Evolutionary conservation across 352 stramenopile species (phyloP), one percentile per base, ranked within the genome.

Genomic region (Thalassiosira hispida): DNA sequence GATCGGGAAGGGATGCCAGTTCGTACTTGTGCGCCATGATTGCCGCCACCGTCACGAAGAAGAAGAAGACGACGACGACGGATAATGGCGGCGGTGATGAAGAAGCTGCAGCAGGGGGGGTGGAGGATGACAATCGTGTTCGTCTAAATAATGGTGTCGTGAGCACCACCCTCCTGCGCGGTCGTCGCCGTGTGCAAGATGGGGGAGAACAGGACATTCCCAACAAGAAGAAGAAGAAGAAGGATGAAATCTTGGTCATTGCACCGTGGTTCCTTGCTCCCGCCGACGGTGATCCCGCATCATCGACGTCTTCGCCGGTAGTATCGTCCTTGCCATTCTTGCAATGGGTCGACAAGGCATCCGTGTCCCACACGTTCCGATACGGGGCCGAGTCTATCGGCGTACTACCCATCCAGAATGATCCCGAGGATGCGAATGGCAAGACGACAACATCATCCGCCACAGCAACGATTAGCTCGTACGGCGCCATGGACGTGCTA

Each of bases 341-440:
- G 1, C 53, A 69, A 49, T 93, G 88, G 88, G 69, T 81, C 31
- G 76, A 87, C 40, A 44, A 75, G 1, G 25, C 61, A 25, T 68
- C 65, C 12, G 75, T 83, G 12, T 29, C 42, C 16, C 79, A 90
- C 68, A 83, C 84, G 20, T 92, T 85, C 75, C 75, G 87, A 47
- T 94, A 93, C 56, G 89, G 89, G 16, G 84, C 87, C 14, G 74
- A 92, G 62, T 85, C 84, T 12, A 67, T 84, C 11, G 56, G 78
- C 11, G 29, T 49, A 25, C 40, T 65, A 25, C 53, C 59, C 16
- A 22, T 31, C 1, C 6, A 47, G 1, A 31, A 60, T 7, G 22
- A 23, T 18, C 25, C 5, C 16, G 35, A 16, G 1, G 59, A 67
- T 40, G 55, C 8, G 2, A 49, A 25, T 44, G 16, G 20, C n/a